Base-by-base conservation (phyloP, 306 rosid species). In the Quercus variabilis region DNA sequence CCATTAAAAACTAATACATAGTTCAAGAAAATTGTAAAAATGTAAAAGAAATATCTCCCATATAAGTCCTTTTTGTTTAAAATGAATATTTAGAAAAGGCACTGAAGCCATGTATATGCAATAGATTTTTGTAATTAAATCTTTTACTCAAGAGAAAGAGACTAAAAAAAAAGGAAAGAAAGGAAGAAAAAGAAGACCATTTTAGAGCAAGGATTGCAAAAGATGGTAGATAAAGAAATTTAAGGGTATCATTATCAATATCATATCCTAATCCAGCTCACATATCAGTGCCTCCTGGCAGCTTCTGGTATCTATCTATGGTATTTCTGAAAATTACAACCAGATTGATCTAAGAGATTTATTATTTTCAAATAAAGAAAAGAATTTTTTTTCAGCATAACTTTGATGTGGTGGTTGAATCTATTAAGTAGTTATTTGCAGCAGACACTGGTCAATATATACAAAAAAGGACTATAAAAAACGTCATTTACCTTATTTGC, bases 401-500 rank as follows among this genome's bases (percentile, higher is more conserved):
- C 23, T 41, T 19, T 31, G 9, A 60, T 2, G 55, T 6, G 52
- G 38, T 33, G 7, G 38, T 65, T n/a, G 51, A 19, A 35, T n/a
- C 54, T n/a, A 69, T 58, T 58, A 43, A 54, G 4, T 71, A 13
- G 75, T 49, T 57, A 49, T 30, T 60, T 59, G 1, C 14, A 23
- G 33, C 51, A 12, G 63, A 35, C 21, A 19, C 28, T 3, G 55
- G 26, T 57, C 76, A 52, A 28, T 15, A 13, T 10, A n/a, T n/a
- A 33, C 25, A 15, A 33, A 58, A 71, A 20, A 49, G n/a, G 71
- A 18, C 26, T 14, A 6, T 67, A 14, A 67, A 58, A 14, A 6
- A 79, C 59, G 81, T 55, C 20, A 60, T 84, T 81, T 86, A 94
- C 98, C 83, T 88, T 90, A 73, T 80, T 73, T 78, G 97, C 97